Percentiles rank a stretch among this genome's conserved stretches.
Evolutionary conservation across 148 eudicot species (phyloP).

Genomic region (Vaccinium darrowii): DNA sequence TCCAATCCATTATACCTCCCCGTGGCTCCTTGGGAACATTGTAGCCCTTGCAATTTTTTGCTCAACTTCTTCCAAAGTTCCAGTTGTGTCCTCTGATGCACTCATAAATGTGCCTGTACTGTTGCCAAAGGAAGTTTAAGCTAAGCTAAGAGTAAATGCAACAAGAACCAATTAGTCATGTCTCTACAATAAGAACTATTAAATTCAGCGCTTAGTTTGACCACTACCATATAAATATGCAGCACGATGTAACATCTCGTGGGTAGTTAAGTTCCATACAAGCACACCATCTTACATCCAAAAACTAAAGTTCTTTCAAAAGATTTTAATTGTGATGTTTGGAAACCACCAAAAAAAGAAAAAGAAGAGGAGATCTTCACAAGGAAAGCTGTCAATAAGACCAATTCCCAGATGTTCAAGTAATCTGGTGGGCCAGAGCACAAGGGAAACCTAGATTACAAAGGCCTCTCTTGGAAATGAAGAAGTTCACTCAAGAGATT

Average conservation of each 20-base stretch:
- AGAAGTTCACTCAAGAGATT: neutral
- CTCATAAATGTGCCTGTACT: constrained; percentile 69
- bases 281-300: neutral
- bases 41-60: constrained; percentile 67
- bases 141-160: constrained; percentile 1
- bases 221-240: neutral
- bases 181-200: neutral
- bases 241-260: neutral
- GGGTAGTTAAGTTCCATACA: neutral
- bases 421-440: constrained; percentile 1
- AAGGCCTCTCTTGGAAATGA: neutral
- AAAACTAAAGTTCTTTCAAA: constrained; percentile 7
- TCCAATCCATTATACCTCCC: constrained; percentile 46
- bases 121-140: constrained; percentile 12
- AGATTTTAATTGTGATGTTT: neutral
- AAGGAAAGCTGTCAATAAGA: neutral
- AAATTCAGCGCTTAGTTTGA: neutral
- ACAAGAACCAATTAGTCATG: neutral
- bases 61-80: constrained; percentile 55
- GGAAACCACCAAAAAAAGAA: neutral
- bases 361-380: neutral
- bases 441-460: neutral
- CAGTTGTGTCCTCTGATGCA: constrained; percentile 59
- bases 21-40: constrained; percentile 60
- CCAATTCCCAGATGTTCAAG: neutral